Percentiles rank a stretch among this genome's conserved stretches.
Conservation (phyloP, 2,329 filamentous ascomycete species). For the Davidsoniella neocaledoniae region DNA sequence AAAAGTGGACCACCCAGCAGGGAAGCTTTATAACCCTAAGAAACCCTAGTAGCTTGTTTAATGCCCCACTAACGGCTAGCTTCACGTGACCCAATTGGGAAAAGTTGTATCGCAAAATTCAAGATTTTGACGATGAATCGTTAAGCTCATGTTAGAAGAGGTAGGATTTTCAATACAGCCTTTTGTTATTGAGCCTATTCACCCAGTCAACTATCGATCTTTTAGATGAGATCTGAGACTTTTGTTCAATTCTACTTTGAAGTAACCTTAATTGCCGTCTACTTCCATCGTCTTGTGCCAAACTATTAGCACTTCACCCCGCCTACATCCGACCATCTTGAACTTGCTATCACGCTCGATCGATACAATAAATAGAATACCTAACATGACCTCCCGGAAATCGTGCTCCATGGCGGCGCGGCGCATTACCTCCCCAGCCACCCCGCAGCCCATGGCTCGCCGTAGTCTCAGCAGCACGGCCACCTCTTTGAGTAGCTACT, state of each 20-base stretch:
- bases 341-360: no score
- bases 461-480: slow-evolving; percentile 6
- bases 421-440: background rate
- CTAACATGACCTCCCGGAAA: slow-evolving; percentile 2
- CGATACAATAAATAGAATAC: background rate
- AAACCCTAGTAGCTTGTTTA: background rate
- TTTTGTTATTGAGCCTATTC: no score
- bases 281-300: no score
- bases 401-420: background rate
- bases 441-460: background rate
- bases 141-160: background rate
- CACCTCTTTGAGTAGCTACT: background rate
- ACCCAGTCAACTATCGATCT: no score
- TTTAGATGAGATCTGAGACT: no score
- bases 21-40: background rate
- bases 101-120: slow-evolving; percentile 9
- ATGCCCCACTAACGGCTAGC: slow-evolving; percentile 1
- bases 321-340: no score
- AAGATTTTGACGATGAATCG: background rate
- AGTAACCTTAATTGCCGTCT: no score
- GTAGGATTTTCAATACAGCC: no score
- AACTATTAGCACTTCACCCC: no score
- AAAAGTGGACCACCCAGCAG: background rate
- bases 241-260: no score
- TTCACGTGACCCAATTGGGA: slow-evolving; percentile 8